Evolutionary conservation across 306 rosid species (phyloP).

Genomic region (Arachis stenosperma): DNA sequence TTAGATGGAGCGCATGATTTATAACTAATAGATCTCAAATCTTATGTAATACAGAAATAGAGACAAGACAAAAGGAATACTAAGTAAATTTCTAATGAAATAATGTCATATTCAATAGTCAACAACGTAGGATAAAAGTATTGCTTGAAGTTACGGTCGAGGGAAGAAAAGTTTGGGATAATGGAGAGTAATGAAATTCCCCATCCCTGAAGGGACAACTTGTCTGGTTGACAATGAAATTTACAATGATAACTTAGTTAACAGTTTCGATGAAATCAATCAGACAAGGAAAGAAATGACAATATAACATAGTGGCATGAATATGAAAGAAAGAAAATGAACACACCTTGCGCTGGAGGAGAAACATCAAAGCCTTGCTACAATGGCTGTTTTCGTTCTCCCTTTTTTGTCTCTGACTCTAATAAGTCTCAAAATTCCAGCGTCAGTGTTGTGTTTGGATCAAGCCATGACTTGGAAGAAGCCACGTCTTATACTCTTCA

Average conservation of each 20-base stretch:
- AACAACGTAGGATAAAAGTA: not conserved
- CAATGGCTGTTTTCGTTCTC: constrained; percentile 52
- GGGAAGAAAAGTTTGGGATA: not conserved
- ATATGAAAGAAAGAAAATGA: constrained; percentile 40
- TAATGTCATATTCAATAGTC: not conserved
- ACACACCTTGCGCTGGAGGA: constrained; percentile 46
- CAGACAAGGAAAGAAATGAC: not conserved
- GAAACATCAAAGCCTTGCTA: constrained; percentile 53
- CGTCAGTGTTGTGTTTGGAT: not conserved
- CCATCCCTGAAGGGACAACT: not conserved
- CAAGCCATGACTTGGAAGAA: constrained; percentile 39
- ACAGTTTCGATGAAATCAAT: constrained; percentile 11
- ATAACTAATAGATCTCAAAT: no score
- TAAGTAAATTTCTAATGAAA: not conserved
- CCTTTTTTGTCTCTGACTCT: constrained; percentile 34
- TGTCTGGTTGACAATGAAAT: constrained; percentile 15
- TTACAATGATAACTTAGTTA: not conserved
- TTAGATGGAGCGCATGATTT: no score
- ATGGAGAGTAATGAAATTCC: not conserved
- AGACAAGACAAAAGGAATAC: no score
- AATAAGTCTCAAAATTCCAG: constrained; percentile 29
- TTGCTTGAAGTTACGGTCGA: not conserved
- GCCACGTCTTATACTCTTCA: constrained; percentile 55
- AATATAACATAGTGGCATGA: constrained; percentile 3
- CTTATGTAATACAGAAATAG: no score